These are phyloP conservation scores for Backusella sp. DNA, from an alignment of 192 early-diverging fungal species.

Conservation along the genomic window DNA sequence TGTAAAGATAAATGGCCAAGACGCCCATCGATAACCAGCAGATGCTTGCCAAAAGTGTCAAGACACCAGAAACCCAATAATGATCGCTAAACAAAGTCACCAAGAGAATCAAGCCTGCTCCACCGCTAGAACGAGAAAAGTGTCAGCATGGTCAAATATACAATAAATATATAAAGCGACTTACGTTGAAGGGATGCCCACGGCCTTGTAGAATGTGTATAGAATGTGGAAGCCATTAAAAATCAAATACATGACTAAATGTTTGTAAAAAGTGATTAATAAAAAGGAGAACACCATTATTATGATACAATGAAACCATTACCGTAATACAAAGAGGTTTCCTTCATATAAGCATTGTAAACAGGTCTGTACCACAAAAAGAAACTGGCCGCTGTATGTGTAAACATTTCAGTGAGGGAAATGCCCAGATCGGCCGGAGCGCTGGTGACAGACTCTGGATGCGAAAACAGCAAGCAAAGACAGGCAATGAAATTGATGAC, in stretches of 20 bases:
- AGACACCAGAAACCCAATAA: constrained; percentile 64
- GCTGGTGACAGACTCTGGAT: constrained; percentile 59
- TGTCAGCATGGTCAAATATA: background rate
- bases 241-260: constrained; percentile 72
- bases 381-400: constrained; percentile 72
- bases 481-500: constrained; percentile 79
- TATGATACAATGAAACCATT: constrained; percentile 26
- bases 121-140: constrained; percentile 46
- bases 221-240: constrained; percentile 85
- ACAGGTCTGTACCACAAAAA: constrained; percentile 88
- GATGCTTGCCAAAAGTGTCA: constrained; percentile 51
- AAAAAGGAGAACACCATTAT: background rate
- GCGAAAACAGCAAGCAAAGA: constrained; percentile 69
- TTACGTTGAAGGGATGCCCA: constrained; percentile 80
- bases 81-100: constrained; percentile 68
- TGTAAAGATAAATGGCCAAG: constrained; percentile 39
- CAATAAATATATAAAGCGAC: constrained; percentile 4
- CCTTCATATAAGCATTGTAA: constrained; percentile 87
- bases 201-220: constrained; percentile 81
- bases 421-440: constrained; percentile 80
- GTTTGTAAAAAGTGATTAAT: background rate
- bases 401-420: constrained; percentile 71
- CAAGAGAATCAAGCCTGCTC: constrained; percentile 79
- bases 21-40: constrained; percentile 48
- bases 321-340: constrained; percentile 84